Evolutionary conservation across 1,139 yeast genomes (phyloP), one percentile per base, ranked within the genome.

Genomic region (Kodamaea sp.): DNA sequence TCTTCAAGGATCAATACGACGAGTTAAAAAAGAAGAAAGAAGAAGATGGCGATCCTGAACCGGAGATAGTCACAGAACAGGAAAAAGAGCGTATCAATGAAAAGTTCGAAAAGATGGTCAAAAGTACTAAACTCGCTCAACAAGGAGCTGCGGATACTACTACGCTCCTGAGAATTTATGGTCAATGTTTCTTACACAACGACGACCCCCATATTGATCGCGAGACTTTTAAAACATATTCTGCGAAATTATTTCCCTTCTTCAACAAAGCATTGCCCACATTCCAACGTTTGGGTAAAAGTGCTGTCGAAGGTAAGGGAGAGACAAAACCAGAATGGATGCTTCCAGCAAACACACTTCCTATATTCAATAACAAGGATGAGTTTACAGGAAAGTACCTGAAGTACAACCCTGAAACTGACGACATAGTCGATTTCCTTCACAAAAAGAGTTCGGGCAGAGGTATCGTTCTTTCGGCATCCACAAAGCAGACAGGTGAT

Each of bases 401-500:
- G 5, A 29, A 25, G 10, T 41, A 28, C 24, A 41, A 43, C n/a
- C 29, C 30, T 19, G 38, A 35, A 6, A 25, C 35, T 1, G 41
- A 41, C 14, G 23, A 12, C 10, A 16, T 57, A 5, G 27, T 63
- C 7, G 55, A 57, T 8, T 58, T 47, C 36, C 42, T 53, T 27
- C 44, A 43, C 22, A 39, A 41, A 10, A 44, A 56, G 14, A 44
- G 52, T 20, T 53, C 55, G 21, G 75, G 76, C 7, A 47, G 48
- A 28, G 76, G 76, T 0, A 69, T 70, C 9, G 73, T 68, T 1
- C 47, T 70, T 1, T 59, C 73, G 0, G 67, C 65, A 1, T 35
- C 66, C 5, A 53, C 66, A 5, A 50, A 55, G 27, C 66, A 66
- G 41, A 46, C 60, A 3, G 50, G 50, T 22, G 75, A 70, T 25